Percentiles rank a stretch among this genome's conserved stretches.
Conservation (phyloP, 1,139 yeast genomes). For the Keqinozyma sinolaborantium region DNA sequence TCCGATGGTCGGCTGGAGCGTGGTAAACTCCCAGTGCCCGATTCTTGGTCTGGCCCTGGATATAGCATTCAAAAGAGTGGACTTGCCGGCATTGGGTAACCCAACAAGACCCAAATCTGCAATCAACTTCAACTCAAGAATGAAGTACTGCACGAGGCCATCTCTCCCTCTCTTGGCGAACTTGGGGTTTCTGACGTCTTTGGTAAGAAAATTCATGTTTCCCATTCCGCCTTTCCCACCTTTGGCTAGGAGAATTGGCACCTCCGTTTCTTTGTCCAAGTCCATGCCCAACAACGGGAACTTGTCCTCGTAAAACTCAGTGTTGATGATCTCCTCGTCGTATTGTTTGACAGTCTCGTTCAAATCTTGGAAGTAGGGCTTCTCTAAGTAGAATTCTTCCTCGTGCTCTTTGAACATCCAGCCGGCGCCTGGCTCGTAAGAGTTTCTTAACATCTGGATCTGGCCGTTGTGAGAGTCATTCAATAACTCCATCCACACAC, state of each 20-base stretch:
- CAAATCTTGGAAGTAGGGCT: conserved; percentile 63
- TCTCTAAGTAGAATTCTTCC: conserved; percentile 61
- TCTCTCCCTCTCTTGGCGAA: conserved; percentile 79
- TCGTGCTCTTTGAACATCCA: conserved; percentile 82
- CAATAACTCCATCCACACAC: conserved; percentile 22
- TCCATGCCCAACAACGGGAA: conserved; percentile 83
- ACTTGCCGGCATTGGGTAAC: conserved; percentile 94
- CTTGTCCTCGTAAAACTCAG: conserved; percentile 60
- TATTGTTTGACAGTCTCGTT: conserved; percentile 59
- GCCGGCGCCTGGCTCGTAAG: conserved; percentile 68
- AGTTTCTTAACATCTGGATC: conserved; percentile 59
- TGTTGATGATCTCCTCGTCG: conserved; percentile 58
- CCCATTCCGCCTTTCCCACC: conserved; percentile 97
- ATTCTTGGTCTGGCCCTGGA: conserved; percentile 87
- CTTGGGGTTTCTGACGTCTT: conserved; percentile 81
- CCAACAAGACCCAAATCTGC: conserved; percentile 96
- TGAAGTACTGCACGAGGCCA: conserved; percentile 62
- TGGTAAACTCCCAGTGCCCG: conserved; percentile 97
- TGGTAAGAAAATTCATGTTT: conserved; percentile 88
- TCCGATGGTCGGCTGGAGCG: conserved; percentile 88
- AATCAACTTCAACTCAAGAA: conserved; percentile 78
- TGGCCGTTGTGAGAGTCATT: conserved; percentile 17
- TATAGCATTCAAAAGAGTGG: conserved; percentile 83
- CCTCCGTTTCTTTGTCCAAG: conserved; percentile 56
- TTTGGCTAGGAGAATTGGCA: conserved; percentile 65